phyloP scores from a whole-genome alignment of 257 asterid genomes.

The Solanum paucissectum region DNA sequence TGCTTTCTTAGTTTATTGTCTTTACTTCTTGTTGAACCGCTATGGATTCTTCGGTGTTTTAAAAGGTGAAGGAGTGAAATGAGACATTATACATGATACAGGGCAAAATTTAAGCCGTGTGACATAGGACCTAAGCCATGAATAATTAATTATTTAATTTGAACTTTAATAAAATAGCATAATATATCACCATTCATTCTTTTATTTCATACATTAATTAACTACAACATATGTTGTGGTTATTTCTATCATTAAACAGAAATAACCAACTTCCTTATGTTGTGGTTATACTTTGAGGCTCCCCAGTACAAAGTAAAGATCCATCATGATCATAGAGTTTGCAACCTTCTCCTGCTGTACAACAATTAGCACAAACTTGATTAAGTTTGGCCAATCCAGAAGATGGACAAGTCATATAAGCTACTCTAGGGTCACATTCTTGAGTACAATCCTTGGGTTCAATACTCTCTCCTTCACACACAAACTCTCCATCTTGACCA shows the following conservation, averaged over 20 bases:
- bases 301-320: not conserved
- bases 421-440: not conserved
- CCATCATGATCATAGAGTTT: not conserved
- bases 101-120: too few relatives aligned
- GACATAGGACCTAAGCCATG: too few relatives aligned
- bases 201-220: not conserved
- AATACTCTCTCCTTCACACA: not conserved
- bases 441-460: not conserved
- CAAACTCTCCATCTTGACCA: not conserved
- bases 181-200: not conserved
- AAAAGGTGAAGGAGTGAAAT: too few relatives aligned
- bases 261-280: not conserved
- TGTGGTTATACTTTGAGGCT: not conserved
- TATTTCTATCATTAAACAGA: not conserved
- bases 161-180: too few relatives aligned
- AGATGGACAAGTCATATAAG: not conserved
- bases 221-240: not conserved
- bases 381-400: not conserved
- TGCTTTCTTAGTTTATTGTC: too few relatives aligned
- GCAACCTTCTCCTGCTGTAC: not conserved
- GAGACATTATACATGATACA: too few relatives aligned
- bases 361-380: not conserved
- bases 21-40: too few relatives aligned
- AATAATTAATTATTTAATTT: too few relatives aligned
- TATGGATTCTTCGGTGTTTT: too few relatives aligned